Evolutionary conservation across 352 stramenopile species (phyloP), one percentile per base, ranked within the genome.

Genomic region (Globisporangium uncinulatum): DNA sequence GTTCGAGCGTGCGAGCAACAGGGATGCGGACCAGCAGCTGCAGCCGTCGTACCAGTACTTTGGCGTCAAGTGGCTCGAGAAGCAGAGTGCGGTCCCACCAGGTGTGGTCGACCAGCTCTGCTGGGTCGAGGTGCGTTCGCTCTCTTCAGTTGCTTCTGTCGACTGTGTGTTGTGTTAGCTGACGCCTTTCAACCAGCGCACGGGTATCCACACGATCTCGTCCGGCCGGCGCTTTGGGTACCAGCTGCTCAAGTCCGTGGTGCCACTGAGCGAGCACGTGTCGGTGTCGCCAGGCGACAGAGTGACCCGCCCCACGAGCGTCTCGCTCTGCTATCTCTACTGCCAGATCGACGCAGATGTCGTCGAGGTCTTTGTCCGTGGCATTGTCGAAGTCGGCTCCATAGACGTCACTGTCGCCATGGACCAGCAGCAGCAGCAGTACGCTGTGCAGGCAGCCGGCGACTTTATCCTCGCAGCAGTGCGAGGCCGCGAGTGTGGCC

Each of bases 281-380:
- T 65, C 17, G 43, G 54, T 10, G 53, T 62, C 31, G 24, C 46
- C 0, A 48, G 19, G 19, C 46, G 61, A 29, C 4, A 29, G 24
- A 29, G 24, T 29, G 54, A 62, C 5, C 51, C 71, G 61, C 0
- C 67, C 65, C 41, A 61, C 82, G 51, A 73, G 77, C 48, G 68
- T 86, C 53, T 88, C 78, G 20, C 62, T 83, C 17, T 88, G 78
- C 51, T 88, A 86, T 59, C 31, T 88, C 51, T 88, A 86, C 61
- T 72, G 68, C 31, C 74, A 86, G 49, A 41, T 67, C 43, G 56
- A 62, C 5, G 59, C 52, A 6, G 70, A 80, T 20, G 39, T 69
- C 4, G 72, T 85, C 29, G 73, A 86, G 52, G 67, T 83, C 21
- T 88, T 85, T 61, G 63, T 73, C 29, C 75, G 78, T 24, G 78